These are phyloP conservation scores for Fusarium haematococcum DNA, from an alignment of 2,329 filamentous ascomycete genomes.

Conservation along the genomic window DNA sequence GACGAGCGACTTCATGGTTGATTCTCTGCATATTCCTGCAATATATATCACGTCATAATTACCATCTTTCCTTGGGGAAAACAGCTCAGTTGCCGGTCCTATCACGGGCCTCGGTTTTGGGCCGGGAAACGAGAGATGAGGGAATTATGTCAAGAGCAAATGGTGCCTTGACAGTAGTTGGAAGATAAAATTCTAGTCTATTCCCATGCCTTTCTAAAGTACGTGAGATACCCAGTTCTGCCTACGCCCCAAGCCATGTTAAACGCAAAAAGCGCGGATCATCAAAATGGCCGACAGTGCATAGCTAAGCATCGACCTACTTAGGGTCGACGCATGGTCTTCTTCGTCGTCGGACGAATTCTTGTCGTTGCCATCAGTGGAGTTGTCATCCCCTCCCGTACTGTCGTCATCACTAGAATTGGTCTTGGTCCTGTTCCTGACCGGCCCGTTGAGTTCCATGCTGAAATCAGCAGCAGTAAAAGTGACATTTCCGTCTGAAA, in stretches of 20 bases:
- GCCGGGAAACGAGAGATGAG: neutral
- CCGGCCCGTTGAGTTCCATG: constrained; percentile 31
- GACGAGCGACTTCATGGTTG: neutral
- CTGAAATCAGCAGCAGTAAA: constrained; percentile 42
- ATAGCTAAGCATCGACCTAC: constrained; percentile 17
- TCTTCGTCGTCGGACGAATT: constrained; percentile 19
- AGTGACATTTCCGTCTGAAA: constrained; percentile 39
- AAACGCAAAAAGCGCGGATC: neutral
- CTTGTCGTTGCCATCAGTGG: neutral
- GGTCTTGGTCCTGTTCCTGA: neutral
- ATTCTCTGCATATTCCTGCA: neutral
- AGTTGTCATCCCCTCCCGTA: neutral
- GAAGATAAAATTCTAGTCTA: neutral
- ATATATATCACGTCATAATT: neutral
- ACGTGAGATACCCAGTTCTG: neutral
- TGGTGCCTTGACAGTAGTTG: neutral
- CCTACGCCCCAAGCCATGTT: neutral
- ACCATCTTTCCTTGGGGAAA: neutral
- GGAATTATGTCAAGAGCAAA: neutral
- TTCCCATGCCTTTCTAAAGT: neutral
- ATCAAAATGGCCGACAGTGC: constrained; percentile 16
- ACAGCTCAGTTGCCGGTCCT: neutral
- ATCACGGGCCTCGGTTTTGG: neutral
- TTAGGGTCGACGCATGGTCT: constrained; percentile 12
- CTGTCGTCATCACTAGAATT: neutral